A percentile compares a stretch with the other conserved stretches of the same genome.
phyloP scores from a whole-genome alignment of 345 rosid species.

The Linum tenue region DNA sequence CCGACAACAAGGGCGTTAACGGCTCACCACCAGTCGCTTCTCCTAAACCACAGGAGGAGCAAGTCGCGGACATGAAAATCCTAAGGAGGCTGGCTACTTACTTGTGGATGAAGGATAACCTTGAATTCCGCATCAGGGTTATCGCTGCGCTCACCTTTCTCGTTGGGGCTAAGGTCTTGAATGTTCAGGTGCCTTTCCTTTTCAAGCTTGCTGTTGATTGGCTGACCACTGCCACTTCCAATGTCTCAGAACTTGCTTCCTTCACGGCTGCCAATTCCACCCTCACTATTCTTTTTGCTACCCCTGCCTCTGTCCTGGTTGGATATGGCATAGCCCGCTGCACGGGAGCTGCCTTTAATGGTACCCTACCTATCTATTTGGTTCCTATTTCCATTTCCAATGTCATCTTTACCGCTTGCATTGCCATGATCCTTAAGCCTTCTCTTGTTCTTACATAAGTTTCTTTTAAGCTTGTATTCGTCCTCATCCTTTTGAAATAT shows the following conservation, averaged over 20 bases:
- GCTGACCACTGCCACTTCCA: constrained; percentile 54
- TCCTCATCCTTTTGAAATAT: background rate
- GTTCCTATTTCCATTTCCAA: background rate
- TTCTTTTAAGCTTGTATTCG: constrained; percentile 1
- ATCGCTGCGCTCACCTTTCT: constrained; percentile 72
- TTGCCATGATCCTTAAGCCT: background rate
- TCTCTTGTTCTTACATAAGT: background rate
- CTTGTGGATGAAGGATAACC: constrained; percentile 82
- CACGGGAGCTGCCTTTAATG: constrained; percentile 81
- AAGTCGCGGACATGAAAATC: constrained; percentile 58
- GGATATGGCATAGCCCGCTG: constrained; percentile 93
- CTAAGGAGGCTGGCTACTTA: constrained; percentile 67
- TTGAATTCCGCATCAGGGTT: constrained; percentile 77
- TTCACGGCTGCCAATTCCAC: constrained; percentile 56
- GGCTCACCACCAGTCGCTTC: constrained; percentile 4
- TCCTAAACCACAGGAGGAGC: constrained; percentile 9
- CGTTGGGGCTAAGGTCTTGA: constrained; percentile 80
- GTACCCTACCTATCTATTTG: constrained; percentile 19
- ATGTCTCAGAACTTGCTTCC: constrained; percentile 41
- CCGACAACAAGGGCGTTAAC: constrained; percentile 5
- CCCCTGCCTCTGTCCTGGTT: constrained; percentile 76
- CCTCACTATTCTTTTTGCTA: constrained; percentile 52
- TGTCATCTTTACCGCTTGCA: background rate
- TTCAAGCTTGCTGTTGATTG: constrained; percentile 94
- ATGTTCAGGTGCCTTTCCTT: constrained; percentile 92